Evolutionary conservation across 2,329 filamentous ascomycete genomes (phyloP), one percentile per base, ranked within the genome.

Genomic region (Colletotrichum ledebouriae): DNA sequence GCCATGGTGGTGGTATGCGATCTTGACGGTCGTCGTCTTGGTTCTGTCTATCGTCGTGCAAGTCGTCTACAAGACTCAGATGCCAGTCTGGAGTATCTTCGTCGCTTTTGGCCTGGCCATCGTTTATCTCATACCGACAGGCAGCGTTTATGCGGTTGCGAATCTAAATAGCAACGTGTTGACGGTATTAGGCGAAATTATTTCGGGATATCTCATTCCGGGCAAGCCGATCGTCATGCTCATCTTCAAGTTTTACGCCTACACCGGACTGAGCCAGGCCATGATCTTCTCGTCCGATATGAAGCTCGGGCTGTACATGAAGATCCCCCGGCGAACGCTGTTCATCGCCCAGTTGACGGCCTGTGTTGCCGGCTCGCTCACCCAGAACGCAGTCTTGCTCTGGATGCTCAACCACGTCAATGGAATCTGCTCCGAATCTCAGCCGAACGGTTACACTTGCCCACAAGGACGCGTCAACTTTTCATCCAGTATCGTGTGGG

Each of bases 281-380:
- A 71, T 82, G 10, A 72, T 73, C 50, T 81, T 82, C 63, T 76
- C 89, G 0, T 87, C 90, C 52, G 82, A 83, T 64, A 73, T 83
- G 52, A 84, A 84, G 67, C 74, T 84, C 6, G 83, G 79, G 0
- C 74, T 80, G 39, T 80, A 80, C 64, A 80, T 88, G 84, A 86
- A 90, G 61, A 82, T 90, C 0, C 86, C 87, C 0, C 87, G 87
- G 2, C 83, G 85, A 6, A 80, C 84, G 0, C 83, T 89, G 9
- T 89, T 90, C 77, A 86, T 89, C 72, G 86, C 85, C 2, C 87
- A 90, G 71, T 79, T 90, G 10, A 86, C 89, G 33, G 88, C 86
- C 3, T 86, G 85, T 15, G 75, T 87, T 6, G 75, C 84, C 3
- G 83, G 82, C 5, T 81, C 81, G 4, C 74, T 85, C 2, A 81